Evolutionary conservation across 2,329 filamentous ascomycete genomes (phyloP), one percentile per base, ranked within the genome.

Genomic region (Pseudopyrenochaeta lycopersici): DNA sequence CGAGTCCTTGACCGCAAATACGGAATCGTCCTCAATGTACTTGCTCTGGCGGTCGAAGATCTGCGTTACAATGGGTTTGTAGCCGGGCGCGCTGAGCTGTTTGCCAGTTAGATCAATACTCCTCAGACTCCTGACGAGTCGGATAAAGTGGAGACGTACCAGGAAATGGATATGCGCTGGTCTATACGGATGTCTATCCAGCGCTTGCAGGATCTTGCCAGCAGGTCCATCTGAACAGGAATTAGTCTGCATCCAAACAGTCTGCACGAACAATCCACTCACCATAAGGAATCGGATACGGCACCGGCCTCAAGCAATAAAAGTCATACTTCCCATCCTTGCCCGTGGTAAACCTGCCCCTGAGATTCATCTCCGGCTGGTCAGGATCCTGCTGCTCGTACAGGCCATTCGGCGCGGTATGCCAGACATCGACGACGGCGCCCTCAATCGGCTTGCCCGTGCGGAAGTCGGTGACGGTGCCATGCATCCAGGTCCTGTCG

Each of bases 391-490:
- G 90, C 75, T 92, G 89, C 77, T 92, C 89, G 52, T 81, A 81
- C 49, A 79, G 54, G 11, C 84, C 84, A 67, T 94, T 93, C 29
- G 90, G 89, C 0, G 86, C 89, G 0, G 90, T 89, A 69, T 93
- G 88, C 90, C 91, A 95, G 46, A 93, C 83, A 68, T 94, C 90
- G 31, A 95, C 82, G 18, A 85, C 81, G 1, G 89, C 89, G 54
- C 82, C 81, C 15, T 83, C 80, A 39, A 94, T 80, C 0, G 89
- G 88, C 73, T 85, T 78, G 47, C 87, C 86, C 0, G 88, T 90
- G 29, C 68, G 73, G 44, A 84, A 85, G 70, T 85, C 80, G 20
- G 83, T 71, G 1, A 88, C 82, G 2, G 68, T 79, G 44, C 90
- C 89, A 61, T 90, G 84, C 81, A 92, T 87, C 66, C 82, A 85